phyloP scores from a whole-genome alignment of 2,329 filamentous ascomycete genomes.

The Fusarium sterilihyphosum region DNA sequence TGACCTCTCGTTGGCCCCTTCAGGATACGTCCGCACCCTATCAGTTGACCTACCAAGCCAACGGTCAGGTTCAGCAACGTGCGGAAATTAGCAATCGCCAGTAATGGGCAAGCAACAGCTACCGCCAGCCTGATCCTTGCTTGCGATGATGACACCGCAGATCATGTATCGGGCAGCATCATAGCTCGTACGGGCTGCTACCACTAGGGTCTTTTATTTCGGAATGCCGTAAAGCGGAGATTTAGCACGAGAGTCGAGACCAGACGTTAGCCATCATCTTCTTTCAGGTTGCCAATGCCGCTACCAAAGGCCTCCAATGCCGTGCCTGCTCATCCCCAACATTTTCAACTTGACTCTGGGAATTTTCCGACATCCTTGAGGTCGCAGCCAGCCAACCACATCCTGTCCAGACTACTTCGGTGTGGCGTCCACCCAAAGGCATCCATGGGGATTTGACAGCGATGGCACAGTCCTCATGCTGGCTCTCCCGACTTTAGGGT shows the following conservation, averaged over 20 bases:
- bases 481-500: conserved; percentile 15
- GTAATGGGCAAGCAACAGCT: neutral
- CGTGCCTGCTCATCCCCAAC: neutral
- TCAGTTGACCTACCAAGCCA: neutral
- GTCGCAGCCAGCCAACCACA: neutral
- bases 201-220: conserved; percentile 11
- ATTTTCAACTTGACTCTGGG: neutral
- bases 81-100: neutral
- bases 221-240: conserved; percentile 13
- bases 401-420: conserved; percentile 12
- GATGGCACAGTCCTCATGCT: conserved; percentile 28
- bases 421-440: conserved; percentile 15
- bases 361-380: conserved; percentile 20
- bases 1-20: neutral
- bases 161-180: conserved; percentile 32
- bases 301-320: neutral
- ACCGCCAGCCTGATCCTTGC: conserved; percentile 2
- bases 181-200: neutral
- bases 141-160: conserved; percentile 24
- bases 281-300: conserved; percentile 27
- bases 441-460: conserved; percentile 9
- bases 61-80: neutral
- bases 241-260: conserved; percentile 16
- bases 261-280: conserved; percentile 16
- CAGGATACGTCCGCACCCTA: neutral